Base-by-base conservation (phyloP, 352 stramenopile species). In the Phytophthora ohioensis region DNA sequence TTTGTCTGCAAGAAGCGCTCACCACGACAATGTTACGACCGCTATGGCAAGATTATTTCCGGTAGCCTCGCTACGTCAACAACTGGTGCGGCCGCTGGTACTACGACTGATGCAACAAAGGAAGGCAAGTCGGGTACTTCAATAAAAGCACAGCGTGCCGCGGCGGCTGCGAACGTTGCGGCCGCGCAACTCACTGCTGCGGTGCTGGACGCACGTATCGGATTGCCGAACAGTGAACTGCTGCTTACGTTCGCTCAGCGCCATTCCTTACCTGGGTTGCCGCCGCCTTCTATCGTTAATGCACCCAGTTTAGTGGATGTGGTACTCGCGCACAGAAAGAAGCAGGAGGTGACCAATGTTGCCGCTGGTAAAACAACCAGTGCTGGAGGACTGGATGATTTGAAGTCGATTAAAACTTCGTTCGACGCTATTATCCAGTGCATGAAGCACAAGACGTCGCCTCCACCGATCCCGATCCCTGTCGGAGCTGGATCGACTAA, bases 361-460 rank as follows among this genome's bases (percentile, higher is more conserved):
- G 55, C 17, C 11, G 36, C 42, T 43, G 45, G 59, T 2, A 79
- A 82, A 32, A 75, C 73, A 17, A 35, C 12, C 9, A 45, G 10
- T 35, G 35, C 42, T 61, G 67, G 63, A 32, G 73, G 71, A n/a
- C 58, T 87, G 38, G 81, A 91, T 47, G 86, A 94, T 68, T 70
- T 94, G 27, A 90, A 91, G 70, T 92, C 88, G 34, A 93, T 95
- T 63, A 82, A 80, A 35, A 86, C 72, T 5, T 95, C 88, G 30
- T 95, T 95, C 41, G 85, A 93, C 39, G 85, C 86, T 41, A 95
- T 95, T 56, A 88, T 95, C 12, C 86, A 93, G 64, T 93, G 88
- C 52, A 93, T 95, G 88, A 95, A 95, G 71, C 78, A 80, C 48
- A 94, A 96, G 67, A 82, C 84, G 4, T 78, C 87, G 13, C 79